Evolutionary conservation across 306 rosid genomes (phyloP).

Genomic region (Notholithocarpus densiflorus): DNA sequence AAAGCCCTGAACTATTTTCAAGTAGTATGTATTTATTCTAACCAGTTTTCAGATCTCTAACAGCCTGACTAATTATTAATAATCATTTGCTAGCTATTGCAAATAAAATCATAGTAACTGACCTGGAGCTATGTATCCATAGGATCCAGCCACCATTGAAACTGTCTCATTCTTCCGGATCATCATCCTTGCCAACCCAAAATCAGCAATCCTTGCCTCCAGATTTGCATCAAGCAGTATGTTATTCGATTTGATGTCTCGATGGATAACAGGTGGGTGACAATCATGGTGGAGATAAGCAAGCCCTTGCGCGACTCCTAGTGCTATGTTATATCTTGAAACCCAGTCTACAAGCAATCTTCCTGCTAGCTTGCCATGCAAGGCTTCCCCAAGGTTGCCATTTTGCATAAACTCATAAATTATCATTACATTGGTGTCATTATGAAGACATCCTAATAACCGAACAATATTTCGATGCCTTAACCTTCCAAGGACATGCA

Average conservation of each 20-base stretch:
- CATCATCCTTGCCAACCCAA: slow-evolving; percentile 94
- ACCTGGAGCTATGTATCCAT: slow-evolving; percentile 99
- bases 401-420: slow-evolving; percentile 86
- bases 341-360: slow-evolving; percentile 88
- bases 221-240: slow-evolving; percentile 87
- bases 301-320: slow-evolving; percentile 91
- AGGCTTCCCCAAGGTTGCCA: slow-evolving; percentile 88
- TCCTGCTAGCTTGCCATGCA: slow-evolving; percentile 67
- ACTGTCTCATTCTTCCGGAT: slow-evolving; percentile 80
- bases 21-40: background rate
- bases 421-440: slow-evolving; percentile 75
- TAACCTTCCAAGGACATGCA: slow-evolving; percentile 75
- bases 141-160: slow-evolving; percentile 94
- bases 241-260: slow-evolving; percentile 88
- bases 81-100: background rate
- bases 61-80: background rate
- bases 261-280: slow-evolving; percentile 80
- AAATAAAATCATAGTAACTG: slow-evolving; percentile 23
- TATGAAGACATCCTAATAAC: slow-evolving; percentile 73
- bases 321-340: slow-evolving; percentile 81
- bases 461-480: slow-evolving; percentile 91
- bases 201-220: slow-evolving; percentile 90
- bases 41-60: background rate
- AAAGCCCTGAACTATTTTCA: too few species aligned
- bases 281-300: slow-evolving; percentile 97